Evolutionary conservation across 441 rosid genomes (phyloP).

Genomic region (Hura crepitans): DNA sequence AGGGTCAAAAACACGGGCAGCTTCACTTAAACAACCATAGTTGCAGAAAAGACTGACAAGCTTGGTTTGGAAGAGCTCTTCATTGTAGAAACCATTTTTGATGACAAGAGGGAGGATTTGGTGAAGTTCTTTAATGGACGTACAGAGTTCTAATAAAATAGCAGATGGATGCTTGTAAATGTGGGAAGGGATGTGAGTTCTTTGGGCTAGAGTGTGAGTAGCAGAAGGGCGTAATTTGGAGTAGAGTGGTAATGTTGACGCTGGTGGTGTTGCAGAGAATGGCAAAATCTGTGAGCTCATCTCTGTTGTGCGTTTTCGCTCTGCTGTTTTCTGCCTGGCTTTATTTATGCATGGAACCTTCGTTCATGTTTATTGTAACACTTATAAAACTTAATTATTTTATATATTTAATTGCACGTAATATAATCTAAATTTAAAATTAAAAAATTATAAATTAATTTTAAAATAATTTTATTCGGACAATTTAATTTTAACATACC

Average conservation of each 20-base stretch:
- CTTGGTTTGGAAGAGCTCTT: slow-evolving; percentile 71
- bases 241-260: not conserved
- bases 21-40: slow-evolving; percentile 55
- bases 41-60: slow-evolving; percentile 78
- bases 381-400: too few relatives aligned
- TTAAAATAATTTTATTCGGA: too few relatives aligned
- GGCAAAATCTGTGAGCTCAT: slow-evolving; percentile 35
- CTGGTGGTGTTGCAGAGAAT: slow-evolving; percentile 14
- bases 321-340: too few relatives aligned
- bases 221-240: not conserved
- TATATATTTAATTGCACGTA: too few relatives aligned
- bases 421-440: too few relatives aligned
- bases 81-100: slow-evolving; percentile 56
- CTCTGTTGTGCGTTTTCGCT: not conserved
- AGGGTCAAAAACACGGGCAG: slow-evolving; percentile 67
- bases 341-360: too few relatives aligned
- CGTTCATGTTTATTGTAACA: too few relatives aligned
- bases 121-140: slow-evolving; percentile 51
- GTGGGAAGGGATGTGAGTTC: slow-evolving; percentile 52
- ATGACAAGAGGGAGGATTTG: slow-evolving; percentile 63
- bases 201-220: slow-evolving; percentile 41
- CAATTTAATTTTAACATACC: too few relatives aligned
- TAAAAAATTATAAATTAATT: too few relatives aligned
- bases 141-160: slow-evolving; percentile 65
- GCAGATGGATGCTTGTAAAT: slow-evolving; percentile 78